phyloP scores from a whole-genome alignment of 2,329 filamentous ascomycete genomes.

The Proliferodiscus dingleyae region DNA sequence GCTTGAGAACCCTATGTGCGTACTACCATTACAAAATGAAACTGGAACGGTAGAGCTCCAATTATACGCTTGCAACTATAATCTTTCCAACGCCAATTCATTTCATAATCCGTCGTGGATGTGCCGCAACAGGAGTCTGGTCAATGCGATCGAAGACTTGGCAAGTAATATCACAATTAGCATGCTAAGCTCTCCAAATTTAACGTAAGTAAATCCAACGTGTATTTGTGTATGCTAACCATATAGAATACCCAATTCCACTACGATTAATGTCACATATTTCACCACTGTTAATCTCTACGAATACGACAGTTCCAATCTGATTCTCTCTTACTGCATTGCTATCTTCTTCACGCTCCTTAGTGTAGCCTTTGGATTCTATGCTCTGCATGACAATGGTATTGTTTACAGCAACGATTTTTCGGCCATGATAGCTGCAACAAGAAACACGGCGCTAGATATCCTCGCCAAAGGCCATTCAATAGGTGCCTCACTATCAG shows the following conservation, averaged over 20 bases:
- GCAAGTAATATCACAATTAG: constrained; percentile 24
- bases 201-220: constrained; percentile 1
- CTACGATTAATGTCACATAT: background rate
- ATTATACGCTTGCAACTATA: too few relatives aligned
- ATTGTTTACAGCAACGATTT: background rate
- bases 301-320: background rate
- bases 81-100: background rate
- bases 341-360: background rate
- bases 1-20: too few relatives aligned
- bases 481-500: too few relatives aligned
- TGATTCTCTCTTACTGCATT: background rate
- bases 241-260: background rate
- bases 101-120: background rate
- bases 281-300: constrained; percentile 1
- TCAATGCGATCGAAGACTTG: constrained; percentile 18
- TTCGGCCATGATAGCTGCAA: background rate
- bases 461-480: too few relatives aligned
- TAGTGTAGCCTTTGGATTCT: background rate
- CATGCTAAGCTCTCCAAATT: constrained; percentile 9
- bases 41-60: too few relatives aligned
- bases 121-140: constrained; percentile 18
- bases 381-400: background rate
- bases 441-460: background rate
- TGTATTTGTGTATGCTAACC: too few relatives aligned
- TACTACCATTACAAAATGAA: too few relatives aligned